Evolutionary conservation across 331 rosid species (phyloP), one percentile per base, ranked within the genome.

Genomic region (Arachis monticola): DNA sequence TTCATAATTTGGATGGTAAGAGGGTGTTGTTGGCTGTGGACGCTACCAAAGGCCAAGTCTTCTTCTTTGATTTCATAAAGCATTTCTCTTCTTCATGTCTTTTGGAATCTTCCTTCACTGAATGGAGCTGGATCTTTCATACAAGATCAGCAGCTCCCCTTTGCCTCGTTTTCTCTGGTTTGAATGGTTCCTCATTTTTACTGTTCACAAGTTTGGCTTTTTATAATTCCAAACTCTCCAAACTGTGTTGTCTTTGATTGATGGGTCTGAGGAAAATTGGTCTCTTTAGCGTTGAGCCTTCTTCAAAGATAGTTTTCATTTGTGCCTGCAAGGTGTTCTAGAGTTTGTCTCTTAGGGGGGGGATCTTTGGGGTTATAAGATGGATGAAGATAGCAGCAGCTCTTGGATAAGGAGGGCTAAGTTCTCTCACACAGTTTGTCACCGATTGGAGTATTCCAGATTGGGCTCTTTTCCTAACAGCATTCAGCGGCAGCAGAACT

Each of bases 391-490:
- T 68, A 72, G 79, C 13, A 41, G 74, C 56, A 82, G 35, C 83
- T 95, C 99, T 35, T 95, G 99, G 99, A 50, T 95, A 32, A 77
- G 99, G 79, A 90, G 99, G 83, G 52, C 98, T 3, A 92, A 87
- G 27, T 95, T 81, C 82, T 87, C 99, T 3, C 97, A 88, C 79
- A 92, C 97, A 0, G 91, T 90, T 60, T 92, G 87, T 76, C 97
- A 95, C 79, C 83, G 99, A 42, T 83, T 86, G 83, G 93, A 95
- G 55, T 81, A 89, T 58, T 83, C 91, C 3, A 85, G 84, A 77
- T 69, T 85, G 74, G 74, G 61, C 14, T 75, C 90, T 10, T 42
- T 79, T 80, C 85, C 84, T 52, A 13, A 82, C 11, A 46, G 75
- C 70, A 30, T 88, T 67, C 76, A 63, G 35, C 64, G 74, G 1